A percentile compares a stretch with the other conserved stretches of the same genome.
These are phyloP conservation scores for Russula abietina DNA, from an alignment of 768 basidiomycete species.

Conservation along the genomic window DNA sequence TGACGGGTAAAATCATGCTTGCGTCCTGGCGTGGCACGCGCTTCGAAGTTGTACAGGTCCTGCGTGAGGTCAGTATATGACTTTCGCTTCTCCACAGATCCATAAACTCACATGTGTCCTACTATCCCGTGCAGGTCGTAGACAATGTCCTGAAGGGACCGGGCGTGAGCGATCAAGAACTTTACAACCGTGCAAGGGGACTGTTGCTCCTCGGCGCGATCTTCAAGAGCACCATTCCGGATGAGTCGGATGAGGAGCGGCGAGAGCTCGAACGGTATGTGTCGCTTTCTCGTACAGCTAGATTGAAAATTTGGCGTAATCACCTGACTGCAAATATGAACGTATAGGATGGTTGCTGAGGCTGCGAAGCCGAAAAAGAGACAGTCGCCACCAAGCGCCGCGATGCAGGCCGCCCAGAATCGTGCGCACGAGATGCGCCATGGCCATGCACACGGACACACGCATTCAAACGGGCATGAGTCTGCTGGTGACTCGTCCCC, in stretches of 20 bases:
- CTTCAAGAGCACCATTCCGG: constrained; percentile 79
- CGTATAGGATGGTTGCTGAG: constrained; percentile 73
- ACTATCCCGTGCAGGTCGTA: constrained; percentile 45
- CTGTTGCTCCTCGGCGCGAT: constrained; percentile 85
- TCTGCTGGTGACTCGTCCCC: background rate
- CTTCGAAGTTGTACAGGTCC: constrained; percentile 87
- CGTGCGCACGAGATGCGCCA: constrained; percentile 10
- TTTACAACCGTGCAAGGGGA: constrained; percentile 81
- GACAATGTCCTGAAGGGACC: constrained; percentile 83
- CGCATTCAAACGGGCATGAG: background rate
- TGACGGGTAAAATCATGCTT: constrained; percentile 92
- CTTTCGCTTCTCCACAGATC: background rate
- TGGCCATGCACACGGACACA: background rate
- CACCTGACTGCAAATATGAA: background rate
- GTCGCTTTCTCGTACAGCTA: background rate
- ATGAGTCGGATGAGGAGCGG: constrained; percentile 90
- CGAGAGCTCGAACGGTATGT: constrained; percentile 87
- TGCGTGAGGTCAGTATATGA: constrained; percentile 52
- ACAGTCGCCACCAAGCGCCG: constrained; percentile 11
- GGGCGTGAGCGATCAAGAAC: constrained; percentile 58
- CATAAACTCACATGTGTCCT: constrained; percentile 20
- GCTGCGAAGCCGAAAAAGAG: constrained; percentile 64
- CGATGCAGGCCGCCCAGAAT: constrained; percentile 8
- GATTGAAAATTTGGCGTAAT: background rate
- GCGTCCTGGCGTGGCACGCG: constrained; percentile 98